Conservation (phyloP, 352 stramenopile genomes). For the Globisporangium cylindrosporum region DNA sequence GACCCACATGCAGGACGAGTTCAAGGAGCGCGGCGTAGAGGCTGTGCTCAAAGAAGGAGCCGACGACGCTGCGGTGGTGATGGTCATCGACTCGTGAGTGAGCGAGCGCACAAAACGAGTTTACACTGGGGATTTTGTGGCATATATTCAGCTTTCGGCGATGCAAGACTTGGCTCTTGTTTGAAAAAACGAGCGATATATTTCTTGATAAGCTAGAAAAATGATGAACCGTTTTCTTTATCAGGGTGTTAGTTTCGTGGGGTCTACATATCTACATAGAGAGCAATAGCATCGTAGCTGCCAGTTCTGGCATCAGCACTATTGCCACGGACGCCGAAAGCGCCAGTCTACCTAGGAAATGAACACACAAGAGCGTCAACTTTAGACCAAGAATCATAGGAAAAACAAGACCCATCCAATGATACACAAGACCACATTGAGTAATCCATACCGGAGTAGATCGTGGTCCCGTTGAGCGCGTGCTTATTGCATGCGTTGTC, state of each 20-base stretch:
- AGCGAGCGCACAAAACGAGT: background rate
- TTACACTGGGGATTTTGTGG: background rate
- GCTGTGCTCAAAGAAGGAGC: slow-evolving; percentile 43
- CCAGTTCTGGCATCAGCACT: background rate
- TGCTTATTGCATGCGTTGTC: slow-evolving; percentile 54
- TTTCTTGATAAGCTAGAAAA: background rate
- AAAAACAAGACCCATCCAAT: background rate
- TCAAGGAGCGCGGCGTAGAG: slow-evolving; percentile 36
- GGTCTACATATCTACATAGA: background rate
- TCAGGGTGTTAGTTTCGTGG: background rate
- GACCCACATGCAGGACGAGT: slow-evolving; percentile 55
- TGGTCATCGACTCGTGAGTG: slow-evolving; percentile 40
- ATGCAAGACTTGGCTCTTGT: background rate
- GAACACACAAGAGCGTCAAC: background rate
- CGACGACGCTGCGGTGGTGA: slow-evolving; percentile 26
- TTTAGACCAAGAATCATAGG: background rate
- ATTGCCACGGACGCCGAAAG: background rate
- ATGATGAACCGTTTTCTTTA: background rate
- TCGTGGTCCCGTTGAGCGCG: slow-evolving; percentile 47
- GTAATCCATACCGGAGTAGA: slow-evolving; percentile 43
- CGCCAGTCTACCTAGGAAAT: background rate
- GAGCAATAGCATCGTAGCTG: background rate
- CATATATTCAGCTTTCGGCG: background rate
- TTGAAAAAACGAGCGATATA: background rate
- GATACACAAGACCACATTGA: too few species aligned